These are phyloP conservation scores for Porogramme epimiltina DNA, from an alignment of 1,284 basidiomycete genomes.

Conservation along the genomic window DNA sequence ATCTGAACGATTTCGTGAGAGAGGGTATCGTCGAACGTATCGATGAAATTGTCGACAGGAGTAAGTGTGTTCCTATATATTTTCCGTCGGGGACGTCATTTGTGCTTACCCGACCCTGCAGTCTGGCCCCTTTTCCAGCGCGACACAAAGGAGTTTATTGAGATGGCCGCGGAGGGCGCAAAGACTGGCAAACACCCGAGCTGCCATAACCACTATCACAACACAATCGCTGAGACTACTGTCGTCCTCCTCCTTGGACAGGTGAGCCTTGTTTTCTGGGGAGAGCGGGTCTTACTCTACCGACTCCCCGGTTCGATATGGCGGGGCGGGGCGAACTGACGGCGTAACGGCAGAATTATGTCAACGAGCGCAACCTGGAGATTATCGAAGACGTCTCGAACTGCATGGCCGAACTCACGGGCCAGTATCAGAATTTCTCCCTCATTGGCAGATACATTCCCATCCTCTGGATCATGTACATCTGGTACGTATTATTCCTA, in stretches of 20 bases:
- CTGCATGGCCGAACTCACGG: conserved; percentile 36
- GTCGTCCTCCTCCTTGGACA: conserved; percentile 34
- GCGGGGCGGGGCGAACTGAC: neutral
- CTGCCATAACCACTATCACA: conserved; percentile 23
- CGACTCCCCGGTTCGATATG: too few species aligned
- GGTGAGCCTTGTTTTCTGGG: conserved; percentile 17
- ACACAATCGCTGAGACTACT: conserved; percentile 33
- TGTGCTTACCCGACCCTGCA: neutral
- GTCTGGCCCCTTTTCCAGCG: conserved; percentile 26
- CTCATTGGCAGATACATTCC: conserved; percentile 28
- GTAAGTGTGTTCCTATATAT: conserved; percentile 8
- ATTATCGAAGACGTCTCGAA: conserved; percentile 34
- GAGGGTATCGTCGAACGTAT: conserved; percentile 27
- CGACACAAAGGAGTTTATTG: conserved; percentile 19
- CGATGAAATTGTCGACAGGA: conserved; percentile 25
- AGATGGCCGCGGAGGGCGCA: conserved; percentile 12
- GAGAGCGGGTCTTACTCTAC: too few species aligned
- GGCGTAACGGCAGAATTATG: conserved; percentile 26
- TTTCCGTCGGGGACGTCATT: too few species aligned
- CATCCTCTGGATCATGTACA: conserved; percentile 30
- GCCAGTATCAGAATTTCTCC: conserved; percentile 33
- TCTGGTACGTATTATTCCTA: conserved; percentile 24
- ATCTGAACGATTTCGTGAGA: conserved; percentile 25
- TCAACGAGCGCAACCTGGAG: conserved; percentile 27
- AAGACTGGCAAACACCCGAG: conserved; percentile 15